phyloP scores from a whole-genome alignment of 2,329 filamentous ascomycete species.

The Cladorrhinum sp. region DNA sequence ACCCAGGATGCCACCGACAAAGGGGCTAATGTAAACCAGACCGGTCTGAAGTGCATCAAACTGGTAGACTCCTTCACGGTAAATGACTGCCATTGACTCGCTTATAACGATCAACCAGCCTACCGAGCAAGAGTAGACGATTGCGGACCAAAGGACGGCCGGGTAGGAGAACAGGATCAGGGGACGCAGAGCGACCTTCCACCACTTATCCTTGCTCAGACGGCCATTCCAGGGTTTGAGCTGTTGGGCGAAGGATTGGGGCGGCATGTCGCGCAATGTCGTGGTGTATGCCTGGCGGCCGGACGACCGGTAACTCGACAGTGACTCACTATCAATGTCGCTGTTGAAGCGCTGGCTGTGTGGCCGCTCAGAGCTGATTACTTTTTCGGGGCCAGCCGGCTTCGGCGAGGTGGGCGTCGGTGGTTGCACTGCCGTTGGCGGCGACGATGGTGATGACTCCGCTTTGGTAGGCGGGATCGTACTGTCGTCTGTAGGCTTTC shows the following conservation, averaged over 20 bases:
- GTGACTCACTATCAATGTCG: constrained; percentile 42
- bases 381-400: neutral
- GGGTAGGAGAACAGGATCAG: constrained; percentile 88
- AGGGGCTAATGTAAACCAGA: constrained; percentile 85
- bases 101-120: constrained; percentile 96
- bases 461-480: neutral
- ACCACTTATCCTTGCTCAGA: constrained; percentile 74
- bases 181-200: constrained; percentile 71
- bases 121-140: constrained; percentile 82
- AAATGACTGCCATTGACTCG: constrained; percentile 80
- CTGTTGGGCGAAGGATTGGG: constrained; percentile 69
- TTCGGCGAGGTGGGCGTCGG: neutral
- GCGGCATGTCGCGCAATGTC: constrained; percentile 62
- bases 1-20: constrained; percentile 84
- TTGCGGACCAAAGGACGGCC: constrained; percentile 80
- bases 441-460: neutral
- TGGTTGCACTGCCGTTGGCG: neutral
- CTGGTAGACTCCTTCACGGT: constrained; percentile 68
- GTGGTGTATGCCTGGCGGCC: constrained; percentile 63
- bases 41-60: constrained; percentile 80
- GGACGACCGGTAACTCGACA: constrained; percentile 37
- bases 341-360: constrained; percentile 23
- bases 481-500: neutral
- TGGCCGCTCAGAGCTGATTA: neutral
- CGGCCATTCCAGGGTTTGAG: constrained; percentile 76